Percentiles rank a stretch among this genome's conserved stretches.
phyloP scores from a whole-genome alignment of 495 filamentous ascomycete species.

The Aspergillus bridgeri region DNA sequence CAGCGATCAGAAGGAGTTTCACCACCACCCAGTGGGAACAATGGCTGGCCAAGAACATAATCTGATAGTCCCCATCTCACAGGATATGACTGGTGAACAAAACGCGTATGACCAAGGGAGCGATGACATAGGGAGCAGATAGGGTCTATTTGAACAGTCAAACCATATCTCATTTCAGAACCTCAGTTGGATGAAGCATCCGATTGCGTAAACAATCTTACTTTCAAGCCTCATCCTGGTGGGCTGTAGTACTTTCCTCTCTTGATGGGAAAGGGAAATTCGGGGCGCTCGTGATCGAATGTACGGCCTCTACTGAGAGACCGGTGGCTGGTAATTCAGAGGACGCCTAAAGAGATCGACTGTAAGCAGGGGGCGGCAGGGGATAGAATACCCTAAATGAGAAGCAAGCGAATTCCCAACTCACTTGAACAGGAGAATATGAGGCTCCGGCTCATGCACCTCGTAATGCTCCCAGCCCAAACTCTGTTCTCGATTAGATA shows the following conservation, averaged over 20 bases:
- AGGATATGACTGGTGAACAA: constrained; percentile 1
- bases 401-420: constrained; percentile 23
- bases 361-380: constrained; percentile 7
- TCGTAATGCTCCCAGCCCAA: constrained; percentile 99
- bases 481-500: constrained; percentile 55
- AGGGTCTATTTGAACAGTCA: constrained; percentile 16
- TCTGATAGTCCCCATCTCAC: constrained; percentile 35
- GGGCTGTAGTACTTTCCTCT: constrained; percentile 1
- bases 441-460: constrained; percentile 96
- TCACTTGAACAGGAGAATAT: constrained; percentile 98
- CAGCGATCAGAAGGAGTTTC: constrained; percentile 74
- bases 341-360: constrained; percentile 58
- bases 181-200: constrained; percentile 26
- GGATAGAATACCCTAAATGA: not conserved
- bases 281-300: not conserved
- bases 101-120: not conserved
- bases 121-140: constrained; percentile 12
- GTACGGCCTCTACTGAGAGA: constrained; percentile 30
- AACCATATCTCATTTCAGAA: constrained; percentile 35
- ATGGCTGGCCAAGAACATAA: constrained; percentile 77
- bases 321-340: constrained; percentile 79
- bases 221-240: not conserved
- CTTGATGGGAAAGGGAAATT: not conserved
- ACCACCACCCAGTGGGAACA: constrained; percentile 75
- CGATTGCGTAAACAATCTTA: constrained; percentile 17